Percentiles rank a stretch among this genome's conserved stretches.
Evolutionary conservation across 1,139 yeast species (phyloP).

Genomic region (Kluyveromyces sp.): DNA sequence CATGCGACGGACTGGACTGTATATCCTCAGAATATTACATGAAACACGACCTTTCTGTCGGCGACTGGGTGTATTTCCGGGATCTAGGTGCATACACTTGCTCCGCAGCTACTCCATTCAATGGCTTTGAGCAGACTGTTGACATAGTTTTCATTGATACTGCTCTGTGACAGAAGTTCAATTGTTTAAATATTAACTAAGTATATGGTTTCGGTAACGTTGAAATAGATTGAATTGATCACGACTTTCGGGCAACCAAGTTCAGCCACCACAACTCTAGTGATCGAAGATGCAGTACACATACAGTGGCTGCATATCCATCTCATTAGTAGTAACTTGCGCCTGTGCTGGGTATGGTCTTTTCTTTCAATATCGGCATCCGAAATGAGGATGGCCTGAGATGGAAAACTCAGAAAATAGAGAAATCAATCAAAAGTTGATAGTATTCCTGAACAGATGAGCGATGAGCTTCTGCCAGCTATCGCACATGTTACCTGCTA

Average conservation of each 20-base stretch:
- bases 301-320: no score
- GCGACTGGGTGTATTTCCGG: slow-evolving; percentile 89
- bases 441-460: not conserved
- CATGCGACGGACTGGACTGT: slow-evolving; percentile 95
- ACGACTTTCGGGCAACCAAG: no score
- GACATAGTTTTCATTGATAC: slow-evolving; percentile 57
- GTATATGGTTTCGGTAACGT: no score
- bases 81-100: slow-evolving; percentile 90
- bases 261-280: no score
- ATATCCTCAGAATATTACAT: slow-evolving; percentile 49
- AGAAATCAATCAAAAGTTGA: not conserved
- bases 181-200: not conserved
- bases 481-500: no score
- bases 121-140: slow-evolving; percentile 68
- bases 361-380: no score
- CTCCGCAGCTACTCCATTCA: slow-evolving; percentile 82
- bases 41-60: slow-evolving; percentile 59
- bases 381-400: not conserved
- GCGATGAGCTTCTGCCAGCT: not conserved
- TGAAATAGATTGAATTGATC: no score
- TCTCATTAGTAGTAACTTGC: no score
- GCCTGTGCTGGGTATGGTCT: no score
- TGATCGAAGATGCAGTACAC: no score
- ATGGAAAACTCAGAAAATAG: not conserved
- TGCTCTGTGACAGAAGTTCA: slow-evolving; percentile 3